Percentiles rank a stretch among this genome's conserved stretches.
Conservation (phyloP, 257 asterid genomes). For the Rhazya stricta region DNA sequence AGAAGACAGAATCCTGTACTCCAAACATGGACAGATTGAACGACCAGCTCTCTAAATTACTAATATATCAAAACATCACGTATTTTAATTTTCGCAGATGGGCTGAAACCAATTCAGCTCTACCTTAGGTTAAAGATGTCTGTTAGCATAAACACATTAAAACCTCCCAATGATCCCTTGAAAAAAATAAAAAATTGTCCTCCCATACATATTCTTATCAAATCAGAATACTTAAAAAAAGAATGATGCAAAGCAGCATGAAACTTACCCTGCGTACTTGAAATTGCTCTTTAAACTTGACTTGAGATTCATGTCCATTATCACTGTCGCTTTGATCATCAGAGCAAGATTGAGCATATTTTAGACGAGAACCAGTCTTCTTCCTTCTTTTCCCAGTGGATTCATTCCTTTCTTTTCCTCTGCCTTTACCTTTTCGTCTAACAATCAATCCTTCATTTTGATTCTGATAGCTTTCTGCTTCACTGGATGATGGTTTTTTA, state of each 20-base stretch:
- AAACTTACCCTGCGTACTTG: conserved; percentile 65
- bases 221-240: neutral
- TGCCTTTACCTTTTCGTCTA: conserved; percentile 31
- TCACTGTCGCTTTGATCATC: conserved; percentile 29
- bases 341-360: conserved; percentile 29
- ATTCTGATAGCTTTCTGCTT: conserved; percentile 19
- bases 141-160: neutral
- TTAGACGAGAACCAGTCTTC: conserved; percentile 25
- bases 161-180: neutral
- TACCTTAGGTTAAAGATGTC: neutral
- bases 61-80: neutral
- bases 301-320: conserved; percentile 34
- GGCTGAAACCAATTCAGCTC: neutral
- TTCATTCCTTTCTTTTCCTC: conserved; percentile 28
- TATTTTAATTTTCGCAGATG: neutral
- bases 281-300: conserved; percentile 33
- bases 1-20: neutral
- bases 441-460: conserved; percentile 23
- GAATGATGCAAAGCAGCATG: neutral
- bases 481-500: conserved; percentile 17
- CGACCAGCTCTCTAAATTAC: neutral
- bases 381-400: conserved; percentile 37
- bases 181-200: neutral
- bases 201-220: neutral
- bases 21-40: neutral